Evolutionary conservation across 441 rosid species (phyloP).

Genomic region (Bocquillonia castaneifolia): DNA sequence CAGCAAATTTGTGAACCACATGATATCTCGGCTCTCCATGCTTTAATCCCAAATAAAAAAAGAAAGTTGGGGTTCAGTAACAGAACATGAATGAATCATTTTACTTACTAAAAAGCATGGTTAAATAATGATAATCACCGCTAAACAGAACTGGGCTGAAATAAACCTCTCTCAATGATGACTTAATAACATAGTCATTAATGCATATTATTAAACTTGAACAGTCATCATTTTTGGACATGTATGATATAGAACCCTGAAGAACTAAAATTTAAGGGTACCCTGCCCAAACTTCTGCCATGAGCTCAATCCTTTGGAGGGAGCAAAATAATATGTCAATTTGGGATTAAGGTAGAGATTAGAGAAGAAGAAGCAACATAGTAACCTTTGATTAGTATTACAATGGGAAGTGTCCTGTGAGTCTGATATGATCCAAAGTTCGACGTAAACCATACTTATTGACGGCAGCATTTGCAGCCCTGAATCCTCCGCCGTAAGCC

Average conservation of each 20-base stretch:
- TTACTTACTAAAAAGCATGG: neutral
- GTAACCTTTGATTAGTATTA: constrained; percentile 25
- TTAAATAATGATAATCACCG: neutral
- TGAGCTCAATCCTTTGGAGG: constrained; percentile 14
- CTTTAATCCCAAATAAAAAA: no score
- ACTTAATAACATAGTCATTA: neutral
- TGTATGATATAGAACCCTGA: constrained; percentile 26
- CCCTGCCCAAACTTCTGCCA: constrained; percentile 21
- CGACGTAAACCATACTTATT: constrained; percentile 62
- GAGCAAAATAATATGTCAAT: constrained; percentile 5
- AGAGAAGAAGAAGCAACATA: no score
- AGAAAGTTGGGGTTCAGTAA: no score
- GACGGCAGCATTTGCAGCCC: constrained; percentile 79
- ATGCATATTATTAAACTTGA: constrained; percentile 15
- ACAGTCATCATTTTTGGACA: constrained; percentile 12
- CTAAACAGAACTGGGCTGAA: neutral
- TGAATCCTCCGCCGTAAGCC: constrained; percentile 83
- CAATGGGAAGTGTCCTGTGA: constrained; percentile 61
- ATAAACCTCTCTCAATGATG: neutral
- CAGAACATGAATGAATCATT: neutral
- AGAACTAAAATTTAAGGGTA: constrained; percentile 31
- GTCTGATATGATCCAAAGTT: constrained; percentile 67
- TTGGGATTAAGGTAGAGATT: neutral
- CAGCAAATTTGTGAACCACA: no score
- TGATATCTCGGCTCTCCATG: no score